phyloP scores from a whole-genome alignment of 768 basidiomycete genomes.

The Trametes punicea region DNA sequence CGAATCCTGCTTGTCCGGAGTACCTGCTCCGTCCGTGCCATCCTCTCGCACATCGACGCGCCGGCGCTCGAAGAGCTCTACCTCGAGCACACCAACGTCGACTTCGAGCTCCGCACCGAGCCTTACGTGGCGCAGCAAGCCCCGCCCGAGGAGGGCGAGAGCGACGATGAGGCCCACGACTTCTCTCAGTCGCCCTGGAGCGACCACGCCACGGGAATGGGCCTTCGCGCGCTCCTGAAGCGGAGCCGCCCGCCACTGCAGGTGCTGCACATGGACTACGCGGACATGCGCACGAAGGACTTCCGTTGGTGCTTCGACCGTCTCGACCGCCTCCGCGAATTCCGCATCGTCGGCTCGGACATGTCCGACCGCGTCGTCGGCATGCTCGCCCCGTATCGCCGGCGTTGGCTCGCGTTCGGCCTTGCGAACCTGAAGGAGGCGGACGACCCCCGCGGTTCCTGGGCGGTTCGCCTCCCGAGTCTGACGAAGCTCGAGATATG shows the following conservation, averaged over 20 bases:
- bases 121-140: slow-evolving; percentile 20
- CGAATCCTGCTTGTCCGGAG: slow-evolving; percentile 53
- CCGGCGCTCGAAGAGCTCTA: slow-evolving; percentile 59
- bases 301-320: slow-evolving; percentile 65
- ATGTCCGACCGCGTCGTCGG: slow-evolving; percentile 72
- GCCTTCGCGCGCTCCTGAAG: slow-evolving; percentile 59
- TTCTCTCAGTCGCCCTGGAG: slow-evolving; percentile 76
- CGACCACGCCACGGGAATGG: slow-evolving; percentile 79
- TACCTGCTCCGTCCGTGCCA: slow-evolving; percentile 59
- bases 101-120: slow-evolving; percentile 36
- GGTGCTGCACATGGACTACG: slow-evolving; percentile 73
- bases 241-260: slow-evolving; percentile 62
- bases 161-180: slow-evolving; percentile 70
- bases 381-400: slow-evolving; percentile 46
- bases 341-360: slow-evolving; percentile 75
- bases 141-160: slow-evolving; percentile 57
- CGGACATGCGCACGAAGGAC: slow-evolving; percentile 83
- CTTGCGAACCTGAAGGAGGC: slow-evolving; percentile 11
- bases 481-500: slow-evolving; percentile 51
- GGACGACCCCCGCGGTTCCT: slow-evolving; percentile 8
- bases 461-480: slow-evolving; percentile 50
- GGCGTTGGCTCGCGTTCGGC: not conserved
- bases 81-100: slow-evolving; percentile 67
- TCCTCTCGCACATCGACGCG: slow-evolving; percentile 62
- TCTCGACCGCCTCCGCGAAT: slow-evolving; percentile 51